Evolutionary conservation across 768 basidiomycete species (phyloP).

Genomic region (Rossbeevera mucosa): DNA sequence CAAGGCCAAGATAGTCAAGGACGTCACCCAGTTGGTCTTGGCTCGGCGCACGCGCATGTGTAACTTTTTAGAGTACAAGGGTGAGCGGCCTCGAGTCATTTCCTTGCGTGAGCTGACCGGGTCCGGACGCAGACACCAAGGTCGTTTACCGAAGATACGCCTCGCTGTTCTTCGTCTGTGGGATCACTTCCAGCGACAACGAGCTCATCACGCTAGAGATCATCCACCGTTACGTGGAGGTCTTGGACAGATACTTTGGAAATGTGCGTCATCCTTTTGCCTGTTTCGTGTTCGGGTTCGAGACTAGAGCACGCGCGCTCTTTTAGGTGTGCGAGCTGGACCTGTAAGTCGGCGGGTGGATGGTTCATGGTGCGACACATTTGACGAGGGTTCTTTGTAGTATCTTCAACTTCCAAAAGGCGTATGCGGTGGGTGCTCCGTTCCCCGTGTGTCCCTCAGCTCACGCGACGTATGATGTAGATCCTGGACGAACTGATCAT

Average conservation of each 20-base stretch:
- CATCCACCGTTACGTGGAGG: slow-evolving; percentile 90
- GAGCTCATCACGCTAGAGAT: slow-evolving; percentile 90
- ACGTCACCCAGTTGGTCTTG: slow-evolving; percentile 89
- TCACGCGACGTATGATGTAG: slow-evolving; percentile 31
- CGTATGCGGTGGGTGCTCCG: slow-evolving; percentile 61
- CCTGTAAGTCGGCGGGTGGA: slow-evolving; percentile 48
- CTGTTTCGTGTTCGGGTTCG: not conserved
- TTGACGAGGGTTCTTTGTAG: slow-evolving; percentile 36
- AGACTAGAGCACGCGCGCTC: not conserved
- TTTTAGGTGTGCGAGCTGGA: slow-evolving; percentile 84
- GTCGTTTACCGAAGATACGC: slow-evolving; percentile 95
- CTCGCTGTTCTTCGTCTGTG: slow-evolving; percentile 91
- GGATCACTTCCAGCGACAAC: slow-evolving; percentile 80
- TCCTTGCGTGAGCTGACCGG: slow-evolving; percentile 23
- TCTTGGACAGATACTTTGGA: slow-evolving; percentile 62
- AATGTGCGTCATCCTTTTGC: slow-evolving; percentile 30
- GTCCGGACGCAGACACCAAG: slow-evolving; percentile 54
- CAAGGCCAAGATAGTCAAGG: slow-evolving; percentile 90
- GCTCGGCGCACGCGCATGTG: slow-evolving; percentile 88
- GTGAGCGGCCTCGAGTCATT: slow-evolving; percentile 36
- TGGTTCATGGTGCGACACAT: not conserved
- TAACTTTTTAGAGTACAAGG: slow-evolving; percentile 96
- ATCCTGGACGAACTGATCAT: slow-evolving; percentile 92
- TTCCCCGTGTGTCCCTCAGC: not conserved
- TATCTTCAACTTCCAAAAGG: slow-evolving; percentile 98